Base-by-base conservation (phyloP, 2,329 filamentous ascomycete species). In the Ophiocordyceps unilateralis region DNA sequence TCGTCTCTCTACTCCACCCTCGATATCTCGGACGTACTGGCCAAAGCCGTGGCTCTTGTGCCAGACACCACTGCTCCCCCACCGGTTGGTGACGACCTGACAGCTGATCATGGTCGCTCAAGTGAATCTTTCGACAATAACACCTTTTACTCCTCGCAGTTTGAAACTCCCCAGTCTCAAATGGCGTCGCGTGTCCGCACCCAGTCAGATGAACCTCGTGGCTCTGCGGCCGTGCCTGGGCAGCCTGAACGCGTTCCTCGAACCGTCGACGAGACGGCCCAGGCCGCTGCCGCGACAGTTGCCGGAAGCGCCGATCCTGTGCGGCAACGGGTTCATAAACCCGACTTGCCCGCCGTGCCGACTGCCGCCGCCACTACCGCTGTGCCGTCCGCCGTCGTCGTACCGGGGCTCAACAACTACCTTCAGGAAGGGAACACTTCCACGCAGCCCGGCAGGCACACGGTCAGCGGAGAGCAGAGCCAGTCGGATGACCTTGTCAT, bases 141-240 rank as follows among this genome's bases (percentile, higher is more conserved):
- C 57, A 91, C 87, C 36, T 93, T 93, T 62, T 95, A 96, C 68
- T 95, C 89, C 51, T 95, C 88, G 64, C 84, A 82, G 65, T 81
- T 88, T 67, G 83, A 88, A 59, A 93, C 87, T 49, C 74, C 75
- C 46, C 69, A 75, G 44, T 70, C 68, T 24, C 65, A 63, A 41
- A 62, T 65, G 46, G 64, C 65, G 34, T 63, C 68, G 23, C 65
- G 64, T 45, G 53, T 65, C 64, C 74, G 57, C 68, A 73, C 57
- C 51, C 57, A 58, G 47, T 59, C 60, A 46, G 59, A 59, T 50
- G 59, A 63, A 38, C 44, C 44, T 9, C 51, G 49, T 43, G 39
- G 46, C 34, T 46, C 48, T 28, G 51, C 48, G 38, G 34, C 14
- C 22, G 38, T 39, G 1, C 32, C 32, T 20, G 3, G 14, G 8